Percentiles rank a stretch among this genome's conserved stretches.
Evolutionary conservation across 371 early-diverging fungal genomes (phyloP).

Genomic region (Homolaphlyctis polyrhiza): DNA sequence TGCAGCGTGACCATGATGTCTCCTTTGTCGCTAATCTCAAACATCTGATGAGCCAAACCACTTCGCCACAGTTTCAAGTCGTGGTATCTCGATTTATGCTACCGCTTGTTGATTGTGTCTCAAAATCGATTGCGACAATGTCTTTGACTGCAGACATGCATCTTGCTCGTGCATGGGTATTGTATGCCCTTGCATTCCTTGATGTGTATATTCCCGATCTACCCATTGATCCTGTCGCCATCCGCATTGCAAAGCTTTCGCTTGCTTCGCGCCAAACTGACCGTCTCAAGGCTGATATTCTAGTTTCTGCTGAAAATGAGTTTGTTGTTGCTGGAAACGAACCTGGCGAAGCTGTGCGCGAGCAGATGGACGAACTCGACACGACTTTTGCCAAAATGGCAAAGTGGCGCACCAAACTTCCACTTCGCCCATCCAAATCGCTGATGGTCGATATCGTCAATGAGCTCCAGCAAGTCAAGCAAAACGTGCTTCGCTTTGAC

Average conservation of each 20-base stretch:
- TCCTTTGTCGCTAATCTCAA: too few relatives aligned
- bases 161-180: constrained; percentile 12
- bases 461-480: constrained; percentile 67
- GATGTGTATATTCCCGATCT: constrained; percentile 67
- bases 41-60: too few relatives aligned
- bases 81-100: too few relatives aligned
- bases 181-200: constrained; percentile 46
- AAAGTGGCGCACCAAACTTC: constrained; percentile 24
- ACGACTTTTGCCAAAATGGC: not conserved
- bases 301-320: constrained; percentile 37
- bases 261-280: constrained; percentile 45
- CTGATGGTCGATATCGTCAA: constrained; percentile 69
- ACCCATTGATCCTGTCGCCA: constrained; percentile 72
- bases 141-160: too few relatives aligned
- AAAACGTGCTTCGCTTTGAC: constrained; percentile 52
- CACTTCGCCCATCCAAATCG: constrained; percentile 65
- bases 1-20: too few relatives aligned
- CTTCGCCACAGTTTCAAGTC: too few relatives aligned
- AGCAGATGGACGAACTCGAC: constrained; percentile 7
- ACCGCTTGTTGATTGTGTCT: too few relatives aligned
- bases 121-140: too few relatives aligned
- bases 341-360: constrained; percentile 41
- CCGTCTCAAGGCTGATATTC: constrained; percentile 39
- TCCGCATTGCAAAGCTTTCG: constrained; percentile 58
- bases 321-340: constrained; percentile 4